Conservation (phyloP, 331 rosid genomes). For the Pyrus hybrid region DNA sequence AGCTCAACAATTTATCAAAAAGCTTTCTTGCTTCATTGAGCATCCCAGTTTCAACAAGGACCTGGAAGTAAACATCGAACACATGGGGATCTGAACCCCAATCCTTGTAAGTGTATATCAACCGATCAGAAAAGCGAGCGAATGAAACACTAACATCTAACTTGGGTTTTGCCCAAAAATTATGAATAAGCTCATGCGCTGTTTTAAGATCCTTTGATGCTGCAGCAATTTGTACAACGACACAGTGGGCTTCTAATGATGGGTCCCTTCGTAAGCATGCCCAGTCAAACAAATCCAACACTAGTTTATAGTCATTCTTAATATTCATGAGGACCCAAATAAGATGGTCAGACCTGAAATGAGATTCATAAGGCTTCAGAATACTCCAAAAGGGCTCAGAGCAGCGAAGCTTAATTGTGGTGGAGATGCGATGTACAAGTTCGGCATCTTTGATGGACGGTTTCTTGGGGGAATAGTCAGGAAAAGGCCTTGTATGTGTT, state of each 20-base stretch:
- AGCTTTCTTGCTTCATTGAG: constrained; percentile 50
- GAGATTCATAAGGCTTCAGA: constrained; percentile 61
- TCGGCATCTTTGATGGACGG: constrained; percentile 58
- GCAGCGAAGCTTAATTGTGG: constrained; percentile 57
- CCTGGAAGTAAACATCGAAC: constrained; percentile 68
- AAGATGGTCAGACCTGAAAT: constrained; percentile 49
- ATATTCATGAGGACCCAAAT: constrained; percentile 75
- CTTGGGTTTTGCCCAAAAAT: constrained; percentile 60
- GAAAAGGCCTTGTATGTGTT: constrained; percentile 60
- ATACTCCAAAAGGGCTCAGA: constrained; percentile 49
- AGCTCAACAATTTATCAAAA: constrained; percentile 52
- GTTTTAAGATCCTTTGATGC: constrained; percentile 53
- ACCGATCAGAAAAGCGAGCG: constrained; percentile 39
- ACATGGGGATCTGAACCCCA: constrained; percentile 79
- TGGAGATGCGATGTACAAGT: constrained; percentile 51
- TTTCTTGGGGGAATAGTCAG: constrained; percentile 75
- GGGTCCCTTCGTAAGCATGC: constrained; percentile 49
- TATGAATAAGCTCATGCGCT: constrained; percentile 47
- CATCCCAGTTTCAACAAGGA: constrained; percentile 59
- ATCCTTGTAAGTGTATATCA: constrained; percentile 82
- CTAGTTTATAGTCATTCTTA: constrained; percentile 55
- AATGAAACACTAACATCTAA: constrained; percentile 28
- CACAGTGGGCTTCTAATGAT: constrained; percentile 65
- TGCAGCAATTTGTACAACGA: constrained; percentile 58
- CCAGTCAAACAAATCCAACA: constrained; percentile 70